Evolutionary conservation across 2,329 filamentous ascomycete species (phyloP), one percentile per base, ranked within the genome.

Genomic region (Calonectria montana): DNA sequence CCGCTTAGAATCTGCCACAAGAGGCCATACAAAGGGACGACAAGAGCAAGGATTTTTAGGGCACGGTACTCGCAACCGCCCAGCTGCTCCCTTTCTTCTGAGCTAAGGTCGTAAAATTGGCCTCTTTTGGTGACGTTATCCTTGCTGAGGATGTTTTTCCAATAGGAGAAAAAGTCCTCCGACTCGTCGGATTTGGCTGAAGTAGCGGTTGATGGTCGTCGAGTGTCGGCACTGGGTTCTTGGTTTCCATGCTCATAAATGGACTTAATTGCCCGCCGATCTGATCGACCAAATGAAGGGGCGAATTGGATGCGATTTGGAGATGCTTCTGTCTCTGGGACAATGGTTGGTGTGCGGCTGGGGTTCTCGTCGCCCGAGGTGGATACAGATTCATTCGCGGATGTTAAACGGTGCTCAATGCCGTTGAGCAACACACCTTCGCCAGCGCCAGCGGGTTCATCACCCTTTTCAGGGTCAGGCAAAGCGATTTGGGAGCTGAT

Each of bases 11-110:
- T 68, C 77, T 93, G 91, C 86, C 89, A 93, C 5, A 87, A 78
- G 29, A 87, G 78, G 29, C 88, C 91, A 78, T 94, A 94, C 7
- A 89, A 72, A 1, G 90, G 90, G 7, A 94, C 90, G 23, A 91
- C 78, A 75, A 89, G 84, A 2, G 89, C 86, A 1, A 94, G 84
- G 6, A 93, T 81, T 59, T 86, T 86, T 23, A 93, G 85, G 18
- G 91, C 91, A 48, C 89, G 87, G 77, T 93, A 92, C 79, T 93
- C 91, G 68, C 87, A 89, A 1, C 91, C 90, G 29, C 91, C 91
- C 0, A 93, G 83, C 31, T 87, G 84, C 65, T 90, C 88, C 41
- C 89, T 86, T 75, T 92, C 88, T 16, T 87, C 85, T 23, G 84
- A 83, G 1, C 84, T 85, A 43, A 92, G 81, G 53, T 87, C 86